Base-by-base conservation (phyloP, 768 basidiomycete species). In the Lactarius evosmus region DNA sequence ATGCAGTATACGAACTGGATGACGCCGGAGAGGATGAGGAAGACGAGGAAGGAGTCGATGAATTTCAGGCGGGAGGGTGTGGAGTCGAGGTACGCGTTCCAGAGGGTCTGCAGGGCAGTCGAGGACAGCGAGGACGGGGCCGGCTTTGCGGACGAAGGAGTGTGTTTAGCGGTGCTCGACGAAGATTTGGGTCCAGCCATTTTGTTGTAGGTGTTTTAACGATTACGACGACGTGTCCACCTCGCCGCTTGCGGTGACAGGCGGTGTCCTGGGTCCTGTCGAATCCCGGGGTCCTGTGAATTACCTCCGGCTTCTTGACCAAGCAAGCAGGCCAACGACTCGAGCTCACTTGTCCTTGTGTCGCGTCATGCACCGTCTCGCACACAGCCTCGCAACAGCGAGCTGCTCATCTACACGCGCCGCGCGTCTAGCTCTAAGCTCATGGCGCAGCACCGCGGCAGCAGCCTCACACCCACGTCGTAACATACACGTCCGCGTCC, bases 1-100 rank as follows among this genome's bases (percentile, higher is more conserved):
- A 96, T 76, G 78, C 96, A 94, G 78, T 98, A 98, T 11, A 83
- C 77, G 77, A 99, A 98, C 74, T 98, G 95, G 51, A 86, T 73
- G 63, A 95, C 82, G 70, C 97, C 97, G 2, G 91, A 91, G 52
- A 96, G 81, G 79, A 98, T 86, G 70, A 96, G 82, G 81, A 96
- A 97, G 65, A 91, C 77, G 67, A 98, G 82, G 80, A 98, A 98
- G 8, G 86, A 77, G 78, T 99, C 97, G 73, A 98, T 87, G 76
- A 95, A 87, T 79, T 98, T 96, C 70, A 98, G 86, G 16, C 93
- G 85, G 69, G 90, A 77, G 5, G 93, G 80, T 0, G 95, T 97
- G 60, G 84, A 81, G 34, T 85, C 82, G 69, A 77, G 76, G 80
- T 98, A 98, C 22, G 91, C 85, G 70, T 80, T 85, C 83, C 85